Evolutionary conservation across 306 rosid species (phyloP).

Genomic region (Mimosa pudica): DNA sequence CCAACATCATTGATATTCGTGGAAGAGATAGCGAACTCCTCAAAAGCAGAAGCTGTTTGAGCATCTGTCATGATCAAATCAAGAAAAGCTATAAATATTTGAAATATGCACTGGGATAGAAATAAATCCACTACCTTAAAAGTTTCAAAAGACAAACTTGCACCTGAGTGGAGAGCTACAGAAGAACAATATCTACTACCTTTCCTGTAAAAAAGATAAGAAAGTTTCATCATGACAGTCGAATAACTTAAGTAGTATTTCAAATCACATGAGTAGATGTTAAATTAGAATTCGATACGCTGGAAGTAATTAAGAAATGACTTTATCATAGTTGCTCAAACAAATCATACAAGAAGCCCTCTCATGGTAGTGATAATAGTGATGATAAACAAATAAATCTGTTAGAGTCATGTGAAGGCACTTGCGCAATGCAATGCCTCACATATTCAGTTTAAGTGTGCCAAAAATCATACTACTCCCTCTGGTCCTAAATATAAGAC

Average conservation of each 20-base stretch:
- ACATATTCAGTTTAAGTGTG: neutral
- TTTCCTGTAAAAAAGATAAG: slow-evolving; percentile 50
- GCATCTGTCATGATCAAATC: slow-evolving; percentile 40
- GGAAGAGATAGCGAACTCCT: slow-evolving; percentile 59
- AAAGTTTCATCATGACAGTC: slow-evolving; percentile 20
- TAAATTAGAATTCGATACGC: neutral
- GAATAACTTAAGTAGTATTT: slow-evolving; percentile 16
- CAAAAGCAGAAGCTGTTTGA: slow-evolving; percentile 54
- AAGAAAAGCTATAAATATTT: slow-evolving; percentile 1
- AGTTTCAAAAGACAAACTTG: slow-evolving; percentile 18
- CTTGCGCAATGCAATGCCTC: slow-evolving; percentile 1
- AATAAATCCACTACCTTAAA: slow-evolving; percentile 5
- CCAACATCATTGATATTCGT: slow-evolving; percentile 36
- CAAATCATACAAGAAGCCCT: neutral
- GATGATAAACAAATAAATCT: slow-evolving; percentile 9
- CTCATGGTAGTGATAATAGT: neutral
- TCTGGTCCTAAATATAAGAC: too few relatives aligned
- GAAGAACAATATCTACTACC: slow-evolving; percentile 37
- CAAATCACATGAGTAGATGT: neutral
- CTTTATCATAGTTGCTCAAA: too few relatives aligned
- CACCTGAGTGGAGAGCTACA: slow-evolving; percentile 64
- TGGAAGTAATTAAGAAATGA: too few relatives aligned
- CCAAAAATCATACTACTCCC: neutral
- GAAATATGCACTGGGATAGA: slow-evolving; percentile 12
- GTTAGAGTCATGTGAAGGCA: neutral